Base-by-base conservation (phyloP, 805 yeast species). In the Tetrapisispora namnaoensis region DNA sequence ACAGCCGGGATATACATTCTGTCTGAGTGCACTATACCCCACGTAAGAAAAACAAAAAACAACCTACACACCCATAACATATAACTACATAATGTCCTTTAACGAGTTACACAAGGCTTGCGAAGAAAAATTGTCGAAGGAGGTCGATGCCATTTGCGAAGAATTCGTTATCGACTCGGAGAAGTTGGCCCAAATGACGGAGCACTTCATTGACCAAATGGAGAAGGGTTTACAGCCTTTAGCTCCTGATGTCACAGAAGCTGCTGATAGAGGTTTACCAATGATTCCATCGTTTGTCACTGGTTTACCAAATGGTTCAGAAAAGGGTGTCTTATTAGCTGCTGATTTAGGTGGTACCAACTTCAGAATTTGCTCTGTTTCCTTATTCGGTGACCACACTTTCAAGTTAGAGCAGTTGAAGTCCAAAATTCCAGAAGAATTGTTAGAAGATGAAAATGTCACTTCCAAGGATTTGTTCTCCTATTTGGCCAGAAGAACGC, bases 341-440 rank as follows among this genome's bases (percentile, higher is more conserved):
- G 95, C 93, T 4, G 98, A 91, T 63, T 74, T 91, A 47, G 99
- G 99, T 53, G 98, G 98, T 45, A 90, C 98, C 50, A 90, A 93
- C 66, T 88, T 91, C 70, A 76, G 99, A 60, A 96, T 93, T 24
- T 89, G 97, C 63, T 88, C 96, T 1, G 90, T 91, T 30, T 65
- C 74, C 36, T 74, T 91, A 57, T 72, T 75, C 45, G 95, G 95
- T 47, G 82, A 82, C 60, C 87, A 86, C 55, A 82, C 91, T n/a
- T 89, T 83, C 65, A 72, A 76, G 22, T 69, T 90, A 51, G 78
- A 79, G 55, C 96, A 91, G 65, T 70, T 80, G 45, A 90, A 91
- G 67, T 75, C 75, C 53, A 83, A 82, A 50, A 85, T 93, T 41
- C 96, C 97, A 2, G 73, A 75, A 24, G 89, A 82, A 45, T 71